Evolutionary conservation across 2,329 filamentous ascomycete species (phyloP), one percentile per base, ranked within the genome.

Genomic region (Nannizzia gypsea): DNA sequence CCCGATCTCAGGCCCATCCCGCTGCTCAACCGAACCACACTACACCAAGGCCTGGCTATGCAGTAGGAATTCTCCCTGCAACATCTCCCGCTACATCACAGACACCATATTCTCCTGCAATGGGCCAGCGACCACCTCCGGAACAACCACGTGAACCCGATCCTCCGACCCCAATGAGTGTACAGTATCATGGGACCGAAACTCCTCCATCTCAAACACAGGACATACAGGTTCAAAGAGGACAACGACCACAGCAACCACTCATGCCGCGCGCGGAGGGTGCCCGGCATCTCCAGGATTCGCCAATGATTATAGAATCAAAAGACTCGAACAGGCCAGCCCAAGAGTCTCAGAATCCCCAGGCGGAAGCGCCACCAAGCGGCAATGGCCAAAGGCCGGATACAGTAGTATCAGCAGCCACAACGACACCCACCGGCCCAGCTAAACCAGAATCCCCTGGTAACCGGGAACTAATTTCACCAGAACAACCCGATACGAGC

Each of bases 171-270:
- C 54, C 31, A 26, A 40, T 56, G 38, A 56, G 34, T 28, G 54
- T 40, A 24, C 57, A 52, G 28, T 59, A 52, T 52, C 60, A 60
- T 24, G 50, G 31, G 4, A 38, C 50, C 24, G 59, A 64, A 26
- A 58, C 54, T 24, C 42, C 58, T 6, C 42, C 58, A 6, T 57
- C 58, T 20, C 61, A 61, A 15, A 56, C 59, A 55, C 62, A 63
- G 15, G 63, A 63, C 56, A 62, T 63, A 55, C 62, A 63, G 44
- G 61, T 57, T 17, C 63, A 61, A 44, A 54, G 61, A 55, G 34
- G 59, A 13, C 44, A 61, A 9, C 56, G 56, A 26, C 59, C 62
- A 8, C 60, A 60, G 11, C 60, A 60, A 34, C 44, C 42, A 28
- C 56, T 60, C 17, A 59, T 59, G 31, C 44, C 42, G 46, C 34